phyloP scores from a whole-genome alignment of 192 early-diverging fungal genomes.

The Chytriomyces sp. region DNA sequence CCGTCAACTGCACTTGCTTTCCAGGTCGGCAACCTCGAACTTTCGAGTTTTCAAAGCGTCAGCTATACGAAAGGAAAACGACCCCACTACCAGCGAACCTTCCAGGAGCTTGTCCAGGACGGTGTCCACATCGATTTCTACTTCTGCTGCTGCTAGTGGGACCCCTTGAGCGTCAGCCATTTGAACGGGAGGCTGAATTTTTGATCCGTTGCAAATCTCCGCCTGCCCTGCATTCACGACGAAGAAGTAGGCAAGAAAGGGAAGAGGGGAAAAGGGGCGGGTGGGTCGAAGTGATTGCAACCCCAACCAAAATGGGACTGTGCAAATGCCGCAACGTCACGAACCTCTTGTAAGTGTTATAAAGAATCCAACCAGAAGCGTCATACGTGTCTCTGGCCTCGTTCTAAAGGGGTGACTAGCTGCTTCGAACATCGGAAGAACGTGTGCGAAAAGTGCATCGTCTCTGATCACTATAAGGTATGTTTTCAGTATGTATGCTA shows the following conservation, averaged over 20 bases:
- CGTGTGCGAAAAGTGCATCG: constrained; percentile 60
- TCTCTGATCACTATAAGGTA: constrained; percentile 45
- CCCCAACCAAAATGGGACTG: too few relatives aligned
- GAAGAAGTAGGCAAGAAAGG: too few relatives aligned
- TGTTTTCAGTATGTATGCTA: not conserved
- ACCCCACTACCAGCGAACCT: constrained; percentile 56
- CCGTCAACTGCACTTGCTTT: constrained; percentile 87
- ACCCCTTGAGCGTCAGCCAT: constrained; percentile 5
- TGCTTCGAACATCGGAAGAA: constrained; percentile 62
- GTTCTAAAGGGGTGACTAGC: constrained; percentile 5
- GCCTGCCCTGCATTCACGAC: too few relatives aligned
- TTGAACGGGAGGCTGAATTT: not conserved
- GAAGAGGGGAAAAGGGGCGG: too few relatives aligned
- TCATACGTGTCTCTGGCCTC: not conserved
- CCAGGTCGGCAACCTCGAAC: constrained; percentile 89
- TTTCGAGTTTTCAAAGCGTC: constrained; percentile 33
- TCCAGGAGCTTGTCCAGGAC: constrained; percentile 82
- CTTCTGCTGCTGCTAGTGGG: not conserved
- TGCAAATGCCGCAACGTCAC: constrained; percentile 61
- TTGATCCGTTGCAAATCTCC: too few relatives aligned
- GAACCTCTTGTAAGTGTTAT: constrained; percentile 41
- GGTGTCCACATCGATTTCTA: constrained; percentile 68
- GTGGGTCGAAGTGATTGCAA: too few relatives aligned
- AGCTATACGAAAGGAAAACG: not conserved
- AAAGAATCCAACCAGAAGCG: not conserved